Evolutionary conservation across 2,329 filamentous ascomycete genomes (phyloP), one percentile per base, ranked within the genome.

Genomic region (Ophiognomonia clavigignenti-juglandacearum): DNA sequence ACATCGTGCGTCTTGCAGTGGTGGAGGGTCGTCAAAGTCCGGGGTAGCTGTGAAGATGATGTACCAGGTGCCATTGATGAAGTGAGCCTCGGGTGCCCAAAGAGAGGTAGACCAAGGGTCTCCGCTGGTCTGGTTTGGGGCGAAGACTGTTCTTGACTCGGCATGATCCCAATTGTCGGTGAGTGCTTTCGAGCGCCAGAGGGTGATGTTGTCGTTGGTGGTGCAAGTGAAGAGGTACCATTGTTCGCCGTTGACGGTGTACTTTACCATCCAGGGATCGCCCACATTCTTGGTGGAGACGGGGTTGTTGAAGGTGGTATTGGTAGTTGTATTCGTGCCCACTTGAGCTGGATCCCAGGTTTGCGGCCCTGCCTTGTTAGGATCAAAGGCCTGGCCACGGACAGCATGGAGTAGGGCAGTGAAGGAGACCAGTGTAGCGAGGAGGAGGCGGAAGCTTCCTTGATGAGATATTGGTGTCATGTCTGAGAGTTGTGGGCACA

Each of bases 171-270:
- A 69, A 41, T 69, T 66, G 53, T 64, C 66, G 24, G 65, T 69
- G 26, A 69, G 57, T 19, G 56, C 57, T 39, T 53, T 60, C 32
- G 64, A 67, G 14, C 66, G 58, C 44, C 57, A 63, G 35, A 70
- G 56, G 1, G 66, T 70, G 46, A 70, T 62, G 47, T 69, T 69
- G 48, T 57, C 53, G 43, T 66, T 64, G 9, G 66, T 68, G 7
- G 61, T 59, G 38, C 67, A 69, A 0, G 67, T 69, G 54, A 69
- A 65, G 32, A 69, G 54, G 47, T 70, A 70, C 61, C 64, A 67
- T 18, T 59, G 59, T n/a, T 63, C 58, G 31, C 61, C 61, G 35
- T 55, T 50, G n/a, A 45, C 32, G 8, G 54, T 58, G 41, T 68
- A 65, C 27, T 53, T 61, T 1, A 64, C 62, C 56, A 69, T 67